phyloP scores from a whole-genome alignment of 768 basidiomycete genomes.

The Floccularia luteovirens region DNA sequence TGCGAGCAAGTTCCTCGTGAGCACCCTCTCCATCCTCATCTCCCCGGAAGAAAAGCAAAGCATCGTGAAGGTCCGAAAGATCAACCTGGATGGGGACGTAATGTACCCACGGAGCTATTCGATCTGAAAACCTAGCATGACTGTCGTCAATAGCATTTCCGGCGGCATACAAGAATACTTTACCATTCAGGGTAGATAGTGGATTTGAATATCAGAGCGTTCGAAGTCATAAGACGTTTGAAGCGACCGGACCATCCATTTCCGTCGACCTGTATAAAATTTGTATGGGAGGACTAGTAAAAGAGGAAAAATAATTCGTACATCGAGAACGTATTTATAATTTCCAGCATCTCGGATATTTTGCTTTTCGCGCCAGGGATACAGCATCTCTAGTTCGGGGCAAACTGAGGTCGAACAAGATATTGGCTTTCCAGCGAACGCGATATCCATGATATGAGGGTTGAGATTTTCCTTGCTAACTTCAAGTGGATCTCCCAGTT shows the following conservation, averaged over 20 bases:
- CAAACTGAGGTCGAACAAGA: slow-evolving; percentile 36
- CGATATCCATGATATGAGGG: slow-evolving; percentile 53
- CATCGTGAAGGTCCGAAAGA: slow-evolving; percentile 62
- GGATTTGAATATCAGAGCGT: slow-evolving; percentile 59
- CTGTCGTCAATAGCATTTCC: neutral
- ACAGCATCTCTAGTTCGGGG: slow-evolving; percentile 31
- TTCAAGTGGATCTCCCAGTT: slow-evolving; percentile 24
- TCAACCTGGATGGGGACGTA: slow-evolving; percentile 66
- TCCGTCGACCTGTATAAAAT: slow-evolving; percentile 38
- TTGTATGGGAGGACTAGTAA: neutral
- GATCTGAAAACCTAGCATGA: slow-evolving; percentile 46
- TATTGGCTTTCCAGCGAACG: slow-evolving; percentile 38
- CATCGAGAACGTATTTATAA: slow-evolving; percentile 57
- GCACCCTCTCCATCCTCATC: slow-evolving; percentile 45
- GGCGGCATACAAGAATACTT: slow-evolving; percentile 4
- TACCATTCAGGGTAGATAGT: slow-evolving; percentile 75
- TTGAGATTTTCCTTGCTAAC: slow-evolving; percentile 34
- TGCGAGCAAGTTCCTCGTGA: slow-evolving; percentile 51
- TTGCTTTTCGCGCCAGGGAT: slow-evolving; percentile 42
- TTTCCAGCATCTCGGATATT: slow-evolving; percentile 35
- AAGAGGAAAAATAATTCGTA: slow-evolving; percentile 17
- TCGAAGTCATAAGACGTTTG: slow-evolving; percentile 54
- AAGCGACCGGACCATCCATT: slow-evolving; percentile 70
- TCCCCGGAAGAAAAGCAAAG: slow-evolving; percentile 68
- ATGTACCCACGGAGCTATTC: slow-evolving; percentile 63